A percentile compares a stretch with the other conserved stretches of the same genome.
These are phyloP conservation scores for Theileria orientalis DNA, from an alignment of 169 alveolate species.

Conservation along the genomic window DNA sequence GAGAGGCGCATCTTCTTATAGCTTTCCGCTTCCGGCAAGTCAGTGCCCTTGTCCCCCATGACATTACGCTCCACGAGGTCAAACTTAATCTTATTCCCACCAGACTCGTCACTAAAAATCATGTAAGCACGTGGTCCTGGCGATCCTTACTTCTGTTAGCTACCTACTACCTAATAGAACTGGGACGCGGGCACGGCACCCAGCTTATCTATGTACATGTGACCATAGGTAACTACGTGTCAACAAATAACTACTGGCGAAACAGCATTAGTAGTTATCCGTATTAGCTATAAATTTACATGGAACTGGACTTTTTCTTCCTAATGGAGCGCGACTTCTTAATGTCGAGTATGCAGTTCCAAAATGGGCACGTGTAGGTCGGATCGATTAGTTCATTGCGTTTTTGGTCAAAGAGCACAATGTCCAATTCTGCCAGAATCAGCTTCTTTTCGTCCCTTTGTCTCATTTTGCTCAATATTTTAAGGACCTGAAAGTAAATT, in stretches of 20 bases:
- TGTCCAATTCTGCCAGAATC: slow-evolving; percentile 74
- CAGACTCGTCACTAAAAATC: not conserved
- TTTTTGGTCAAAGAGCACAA: slow-evolving; percentile 79
- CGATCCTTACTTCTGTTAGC: too few relatives aligned
- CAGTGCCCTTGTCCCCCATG: not conserved
- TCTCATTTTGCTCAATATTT: slow-evolving; percentile 78
- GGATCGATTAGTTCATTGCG: slow-evolving; percentile 77
- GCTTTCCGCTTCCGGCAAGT: slow-evolving; percentile 35
- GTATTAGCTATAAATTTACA: not conserved
- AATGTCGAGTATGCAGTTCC: slow-evolving; percentile 79
- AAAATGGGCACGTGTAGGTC: slow-evolving; percentile 79
- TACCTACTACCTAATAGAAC: not conserved
- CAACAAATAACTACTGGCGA: not conserved
- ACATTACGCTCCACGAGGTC: slow-evolving; percentile 21
- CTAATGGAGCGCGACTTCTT: slow-evolving; percentile 52
- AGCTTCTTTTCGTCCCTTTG: slow-evolving; percentile 84
- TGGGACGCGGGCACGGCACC: too few relatives aligned
- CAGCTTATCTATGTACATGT: too few relatives aligned
- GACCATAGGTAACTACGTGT: too few relatives aligned
- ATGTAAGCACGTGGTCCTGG: too few relatives aligned
- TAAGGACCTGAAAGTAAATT: slow-evolving; percentile 26
- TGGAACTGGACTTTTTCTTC: slow-evolving; percentile 13
- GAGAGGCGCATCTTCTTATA: slow-evolving; percentile 48
- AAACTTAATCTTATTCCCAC: slow-evolving; percentile 4
- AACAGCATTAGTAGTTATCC: not conserved